Evolutionary conservation across 257 asterid genomes (phyloP), one percentile per base, ranked within the genome.

Genomic region (Verbena officinalis): DNA sequence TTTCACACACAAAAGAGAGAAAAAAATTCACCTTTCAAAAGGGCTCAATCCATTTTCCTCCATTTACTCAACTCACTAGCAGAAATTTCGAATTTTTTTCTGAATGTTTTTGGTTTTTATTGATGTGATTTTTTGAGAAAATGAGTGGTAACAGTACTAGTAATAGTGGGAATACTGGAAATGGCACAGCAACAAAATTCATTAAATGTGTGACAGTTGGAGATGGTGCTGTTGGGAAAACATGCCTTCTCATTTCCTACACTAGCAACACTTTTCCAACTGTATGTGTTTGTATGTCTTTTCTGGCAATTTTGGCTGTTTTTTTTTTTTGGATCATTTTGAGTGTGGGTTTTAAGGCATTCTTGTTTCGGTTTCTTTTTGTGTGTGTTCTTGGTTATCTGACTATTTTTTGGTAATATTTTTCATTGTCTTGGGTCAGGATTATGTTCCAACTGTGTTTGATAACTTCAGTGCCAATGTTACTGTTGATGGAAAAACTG

Each of bases 141-240:
- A 80, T 80, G 85, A 80, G 80, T 61, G 55, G 31, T 30, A 64
- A 36, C 65, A 62, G 45, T 6, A 65, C 8, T 42, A 39, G 48
- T 20, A 60, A 23, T 63, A 22, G 55, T 60, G 58, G 34, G 30
- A 21, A 67, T 43, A 16, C 72, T 73, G 58, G 77, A 68, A 77
- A 64, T 75, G 67, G 69, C 27, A 69, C 81, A 0, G 80, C 79
- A 0, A 78, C 83, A 51, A 81, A 69, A 56, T 81, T 81, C 83
- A 75, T 81, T 24, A 81, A 81, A 57, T 81, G 86, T 64, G 86
- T 81, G 4, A 81, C 84, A 15, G 86, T 81, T 72, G 84, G 86
- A 48, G 86, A 81, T 72, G 86, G 86, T 38, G 84, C 86, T 0
- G 81, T 81, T 75, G 86, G 86, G 59, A 81, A 81, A 58, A 81